Base-by-base conservation (phyloP, 257 asterid species). In the Linaria vulgaris region DNA sequence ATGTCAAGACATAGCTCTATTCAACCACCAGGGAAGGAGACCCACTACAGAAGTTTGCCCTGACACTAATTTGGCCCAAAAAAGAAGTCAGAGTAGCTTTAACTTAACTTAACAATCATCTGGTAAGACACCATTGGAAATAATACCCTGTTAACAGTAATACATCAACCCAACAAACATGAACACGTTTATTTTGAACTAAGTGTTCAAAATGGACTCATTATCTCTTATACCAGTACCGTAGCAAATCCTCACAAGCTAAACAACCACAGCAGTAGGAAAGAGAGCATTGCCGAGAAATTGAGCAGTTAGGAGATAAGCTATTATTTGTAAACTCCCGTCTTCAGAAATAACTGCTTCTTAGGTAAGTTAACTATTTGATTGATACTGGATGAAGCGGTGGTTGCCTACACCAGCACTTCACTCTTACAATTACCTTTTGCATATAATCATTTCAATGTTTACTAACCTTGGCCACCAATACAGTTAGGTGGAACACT, bases 381-480 rank as follows among this genome's bases (percentile, higher is more conserved):
- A 64, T 25, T 30, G 50, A 39, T 34, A 59, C 15, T 16, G 46
- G 56, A 67, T 51, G 23, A 52, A 58, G 41, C 27, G 11, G 15
- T 13, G 17, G n/a, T 27, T 7, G 37, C 71, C 63, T 69, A 37
- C 49, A 56, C 21, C 20, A 52, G 60, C 44, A 27, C 34, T 27
- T 39, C 38, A 51, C 61, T 59, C 25, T 31, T 48, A 61, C 59
- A 52, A 16, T 57, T 20, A 37, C 47, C 52, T 34, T 37, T 59
- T 19, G 47, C 2, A n/a, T 66, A 34, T 25, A 22, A 22, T 65
- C 37, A 19, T 61, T 52, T 30, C 20, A 71, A 65, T 58, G 44
- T 65, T 62, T 30, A 59, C 84, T 55, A 68, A 90, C 96, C 97
- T 83, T 88, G 70, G 88, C 84, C 58, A 67, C 70, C 76, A 76